Conservation (phyloP, 176 grass and related monocot species). For the Elymus sibiricus region DNA sequence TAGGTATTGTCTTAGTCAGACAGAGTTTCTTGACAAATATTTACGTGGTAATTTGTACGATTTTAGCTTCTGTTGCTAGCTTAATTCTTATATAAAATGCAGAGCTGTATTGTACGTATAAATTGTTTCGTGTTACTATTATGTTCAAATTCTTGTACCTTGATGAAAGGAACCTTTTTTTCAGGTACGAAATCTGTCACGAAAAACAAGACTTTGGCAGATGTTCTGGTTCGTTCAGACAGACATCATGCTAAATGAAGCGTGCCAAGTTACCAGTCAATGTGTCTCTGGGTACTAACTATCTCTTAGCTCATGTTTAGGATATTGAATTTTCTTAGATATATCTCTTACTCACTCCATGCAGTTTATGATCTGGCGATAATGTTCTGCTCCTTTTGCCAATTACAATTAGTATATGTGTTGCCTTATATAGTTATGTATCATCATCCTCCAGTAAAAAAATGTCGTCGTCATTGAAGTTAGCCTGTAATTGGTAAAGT, state of each 20-base stretch:
- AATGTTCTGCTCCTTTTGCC: not conserved
- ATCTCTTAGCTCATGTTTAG: not conserved
- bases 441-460: not conserved
- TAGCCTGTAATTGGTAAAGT: not conserved
- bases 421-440: not conserved
- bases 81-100: not conserved
- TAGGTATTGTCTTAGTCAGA: too few species aligned
- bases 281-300: not conserved
- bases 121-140: not conserved
- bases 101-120: not conserved
- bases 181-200: not conserved
- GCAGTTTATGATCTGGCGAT: not conserved
- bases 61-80: too few species aligned
- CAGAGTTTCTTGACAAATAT: too few species aligned
- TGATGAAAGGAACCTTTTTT: not conserved
- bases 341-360: not conserved
- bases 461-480: too few species aligned
- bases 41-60: too few species aligned
- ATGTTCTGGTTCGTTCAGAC: constrained; percentile 13
- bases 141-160: not conserved
- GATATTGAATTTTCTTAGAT: not conserved
- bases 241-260: not conserved
- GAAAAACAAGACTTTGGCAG: not conserved
- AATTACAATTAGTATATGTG: not conserved
- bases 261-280: not conserved